Evolutionary conservation across 2,329 filamentous ascomycete species (phyloP).

Genomic region (Lasiodiplodia sp.): DNA sequence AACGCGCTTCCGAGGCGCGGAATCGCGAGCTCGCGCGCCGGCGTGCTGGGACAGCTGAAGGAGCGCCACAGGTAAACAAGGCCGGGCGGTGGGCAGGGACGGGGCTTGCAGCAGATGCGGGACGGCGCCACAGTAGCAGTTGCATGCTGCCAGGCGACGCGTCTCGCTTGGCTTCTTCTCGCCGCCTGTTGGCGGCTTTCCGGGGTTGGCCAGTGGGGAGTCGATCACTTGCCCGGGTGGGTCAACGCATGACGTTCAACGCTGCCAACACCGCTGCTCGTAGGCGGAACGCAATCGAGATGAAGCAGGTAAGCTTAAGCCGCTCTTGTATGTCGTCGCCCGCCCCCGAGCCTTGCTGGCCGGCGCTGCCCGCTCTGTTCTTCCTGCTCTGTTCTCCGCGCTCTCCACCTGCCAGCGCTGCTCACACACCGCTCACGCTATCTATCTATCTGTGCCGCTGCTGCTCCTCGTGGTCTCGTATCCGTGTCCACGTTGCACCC

Average conservation of each 20-base stretch:
- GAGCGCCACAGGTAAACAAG: conserved; percentile 19
- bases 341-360: background rate
- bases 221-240: conserved; percentile 11
- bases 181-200: background rate
- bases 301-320: conserved; percentile 1
- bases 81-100: background rate
- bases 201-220: background rate
- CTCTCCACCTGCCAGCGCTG: conserved; percentile 10
- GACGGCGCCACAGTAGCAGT: background rate
- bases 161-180: background rate
- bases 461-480: conserved; percentile 25
- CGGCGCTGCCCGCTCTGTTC: background rate
- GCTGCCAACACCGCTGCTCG: conserved; percentile 8
- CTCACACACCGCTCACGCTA: conserved; percentile 6
- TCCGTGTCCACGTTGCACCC: conserved; percentile 23
- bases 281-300: conserved; percentile 20
- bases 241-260: conserved; percentile 14
- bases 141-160: conserved; percentile 1
- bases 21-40: background rate
- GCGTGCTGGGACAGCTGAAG: background rate
- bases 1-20: background rate
- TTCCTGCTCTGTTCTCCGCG: background rate
- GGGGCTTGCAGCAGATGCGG: background rate
- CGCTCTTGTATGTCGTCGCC: background rate
- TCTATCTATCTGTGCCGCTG: background rate